Base-by-base conservation (phyloP, 2,329 filamentous ascomycete genomes). In the Hymenoscyphus fructigenus region DNA sequence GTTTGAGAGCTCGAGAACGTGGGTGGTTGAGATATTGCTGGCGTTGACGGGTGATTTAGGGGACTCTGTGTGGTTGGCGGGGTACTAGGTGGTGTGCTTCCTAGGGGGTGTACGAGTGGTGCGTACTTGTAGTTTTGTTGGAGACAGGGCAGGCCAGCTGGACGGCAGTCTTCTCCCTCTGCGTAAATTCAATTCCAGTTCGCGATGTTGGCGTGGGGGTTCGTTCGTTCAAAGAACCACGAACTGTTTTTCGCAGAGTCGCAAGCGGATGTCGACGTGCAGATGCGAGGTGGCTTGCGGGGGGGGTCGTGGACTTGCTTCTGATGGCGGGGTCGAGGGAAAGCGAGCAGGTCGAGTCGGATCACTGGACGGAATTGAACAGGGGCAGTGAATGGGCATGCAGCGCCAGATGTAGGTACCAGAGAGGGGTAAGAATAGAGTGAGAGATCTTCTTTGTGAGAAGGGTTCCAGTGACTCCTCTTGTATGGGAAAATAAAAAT, bases 251-350 rank as follows among this genome's bases (percentile, higher is more conserved):
- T 34, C 47, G 50, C 23, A 34, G 47, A 34, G 41, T 28, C 59
- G 38, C 36, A 50, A 5, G 36, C 36, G 20, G 41, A 44, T 20
- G 38, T 44, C n/a, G 41, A 44, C 41, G 47, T 55, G 60, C 29
- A 57, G 60, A 15, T 34, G 60, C 28, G 50, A 20, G 32, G 57
- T 32, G 17, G n/a, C 17, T 59, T 4, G 41, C 41, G 15, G 10
- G 41, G 47, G 15, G 60, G 41, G 17, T 34, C 60, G 47, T 57
- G 47, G 60, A 44, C 60, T 62, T 56, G 60, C 60, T 62, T 44
- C 32, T 57, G 53, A 62, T 62, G 53, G 60, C 60, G 60, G 60
- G 59, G 47, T 61, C 47, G 47, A 60, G 44, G 44, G n/a, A 50
- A 23, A 28, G 23, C 20, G 14, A 50, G 47, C 44, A 50, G 23